These are phyloP conservation scores for Rubia peregrina DNA, from an alignment of 305 asterid species.

Conservation along the genomic window DNA sequence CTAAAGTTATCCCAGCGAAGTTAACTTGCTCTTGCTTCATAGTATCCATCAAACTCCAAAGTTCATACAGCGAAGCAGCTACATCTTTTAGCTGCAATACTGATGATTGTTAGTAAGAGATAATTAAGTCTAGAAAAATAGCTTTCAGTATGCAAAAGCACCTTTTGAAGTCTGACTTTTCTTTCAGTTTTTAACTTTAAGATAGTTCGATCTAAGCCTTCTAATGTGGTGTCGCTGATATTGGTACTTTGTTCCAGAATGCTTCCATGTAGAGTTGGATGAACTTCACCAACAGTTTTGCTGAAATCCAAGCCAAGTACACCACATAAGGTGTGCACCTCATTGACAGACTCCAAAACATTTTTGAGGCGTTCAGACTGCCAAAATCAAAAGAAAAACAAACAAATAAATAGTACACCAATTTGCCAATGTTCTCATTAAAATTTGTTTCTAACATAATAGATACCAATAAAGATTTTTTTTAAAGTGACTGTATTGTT, in stretches of 20 bases:
- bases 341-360: conserved; percentile 69
- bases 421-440: neutral
- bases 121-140: conserved; percentile 9
- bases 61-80: conserved; percentile 58
- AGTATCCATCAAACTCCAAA: conserved; percentile 87
- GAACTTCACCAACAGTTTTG: conserved; percentile 66
- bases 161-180: conserved; percentile 75
- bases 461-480: neutral
- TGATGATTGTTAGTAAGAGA: conserved; percentile 23
- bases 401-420: neutral
- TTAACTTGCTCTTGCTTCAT: conserved; percentile 51
- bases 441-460: neutral
- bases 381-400: conserved; percentile 13
- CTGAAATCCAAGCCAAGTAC: conserved; percentile 74
- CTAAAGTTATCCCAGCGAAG: conserved; percentile 47
- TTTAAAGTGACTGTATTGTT: neutral
- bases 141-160: conserved; percentile 23
- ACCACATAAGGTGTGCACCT: conserved; percentile 73
- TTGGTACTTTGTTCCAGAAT: conserved; percentile 58
- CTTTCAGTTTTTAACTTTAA: conserved; percentile 62
- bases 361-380: conserved; percentile 83
- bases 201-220: conserved; percentile 70
- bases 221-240: conserved; percentile 66
- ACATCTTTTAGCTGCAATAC: conserved; percentile 71
- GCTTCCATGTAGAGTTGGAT: conserved; percentile 75